Evolutionary conservation across 1,284 basidiomycete genomes (phyloP).

Genomic region (Vanrija pseudolonga): DNA sequence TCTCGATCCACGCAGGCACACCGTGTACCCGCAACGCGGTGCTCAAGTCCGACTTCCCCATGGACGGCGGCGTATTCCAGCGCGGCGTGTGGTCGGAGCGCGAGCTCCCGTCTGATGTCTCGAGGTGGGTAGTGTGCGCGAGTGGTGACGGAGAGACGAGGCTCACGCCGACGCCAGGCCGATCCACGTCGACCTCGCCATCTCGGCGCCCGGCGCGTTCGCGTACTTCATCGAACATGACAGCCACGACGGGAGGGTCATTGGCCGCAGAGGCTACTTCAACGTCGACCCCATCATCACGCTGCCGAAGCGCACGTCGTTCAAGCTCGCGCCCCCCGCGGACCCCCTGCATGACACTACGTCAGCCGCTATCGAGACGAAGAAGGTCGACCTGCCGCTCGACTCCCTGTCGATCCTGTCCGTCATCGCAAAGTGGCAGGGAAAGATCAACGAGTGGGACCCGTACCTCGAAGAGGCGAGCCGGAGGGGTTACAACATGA

Average conservation of each 20-base stretch:
- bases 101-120: conserved; percentile 48
- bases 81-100: conserved; percentile 72
- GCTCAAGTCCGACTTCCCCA: conserved; percentile 90
- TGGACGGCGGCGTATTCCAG: conserved; percentile 80
- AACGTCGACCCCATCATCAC: conserved; percentile 87
- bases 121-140: conserved; percentile 56
- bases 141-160: background rate
- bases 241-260: conserved; percentile 56
- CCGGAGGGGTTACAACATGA: conserved; percentile 88
- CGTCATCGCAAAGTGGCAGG: conserved; percentile 96
- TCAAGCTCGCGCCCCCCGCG: conserved; percentile 41
- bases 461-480: conserved; percentile 74
- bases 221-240: conserved; percentile 92
- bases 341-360: conserved; percentile 53
- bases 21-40: conserved; percentile 80
- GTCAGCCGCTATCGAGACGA: conserved; percentile 51
- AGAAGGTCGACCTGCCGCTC: conserved; percentile 58
- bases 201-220: conserved; percentile 91
- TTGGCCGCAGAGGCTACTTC: conserved; percentile 85
- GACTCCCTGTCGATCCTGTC: conserved; percentile 82
- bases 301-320: conserved; percentile 64
- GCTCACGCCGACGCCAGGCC: conserved; percentile 57
- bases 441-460: conserved; percentile 69
- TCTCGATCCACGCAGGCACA: conserved; percentile 83
- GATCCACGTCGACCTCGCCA: conserved; percentile 85